Conservation (phyloP, 2,329 filamentous ascomycete genomes). For the Zelopaecilomyces penicillatus region DNA sequence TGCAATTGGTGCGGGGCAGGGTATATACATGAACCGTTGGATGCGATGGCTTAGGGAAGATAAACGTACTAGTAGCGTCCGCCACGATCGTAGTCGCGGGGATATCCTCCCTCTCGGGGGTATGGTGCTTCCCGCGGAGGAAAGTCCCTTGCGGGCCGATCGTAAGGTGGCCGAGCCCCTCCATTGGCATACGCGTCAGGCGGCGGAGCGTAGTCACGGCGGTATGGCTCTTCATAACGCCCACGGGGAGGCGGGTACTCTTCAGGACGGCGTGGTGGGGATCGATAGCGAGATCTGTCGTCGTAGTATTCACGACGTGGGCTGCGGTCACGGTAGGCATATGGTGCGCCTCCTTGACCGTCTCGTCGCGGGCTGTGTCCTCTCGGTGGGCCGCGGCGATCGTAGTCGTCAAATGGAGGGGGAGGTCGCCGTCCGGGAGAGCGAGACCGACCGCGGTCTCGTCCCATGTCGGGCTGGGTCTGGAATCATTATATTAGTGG, state of each 20-base stretch:
- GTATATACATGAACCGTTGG: conserved; percentile 1
- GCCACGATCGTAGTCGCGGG: conserved; percentile 42
- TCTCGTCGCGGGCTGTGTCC: conserved; percentile 75
- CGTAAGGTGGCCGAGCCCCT: conserved; percentile 40
- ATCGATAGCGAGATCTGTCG: conserved; percentile 71
- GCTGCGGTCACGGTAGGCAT: conserved; percentile 82
- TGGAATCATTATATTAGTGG: conserved; percentile 25
- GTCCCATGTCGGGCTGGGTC: conserved; percentile 72
- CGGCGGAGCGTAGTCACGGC: conserved; percentile 57
- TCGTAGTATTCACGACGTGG: conserved; percentile 83
- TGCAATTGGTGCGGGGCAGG: neutral
- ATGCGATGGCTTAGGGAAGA: conserved; percentile 11
- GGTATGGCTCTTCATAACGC: conserved; percentile 71
- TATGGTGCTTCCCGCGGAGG: conserved; percentile 35
- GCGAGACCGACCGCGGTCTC: conserved; percentile 69
- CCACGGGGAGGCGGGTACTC: conserved; percentile 64
- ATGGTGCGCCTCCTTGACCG: conserved; percentile 37
- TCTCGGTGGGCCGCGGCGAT: conserved; percentile 68
- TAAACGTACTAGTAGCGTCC: conserved; percentile 42
- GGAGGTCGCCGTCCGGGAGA: conserved; percentile 56
- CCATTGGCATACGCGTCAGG: conserved; percentile 54
- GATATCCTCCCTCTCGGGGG: conserved; percentile 33
- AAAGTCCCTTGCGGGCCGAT: conserved; percentile 45
- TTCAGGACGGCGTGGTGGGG: conserved; percentile 67
- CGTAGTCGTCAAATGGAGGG: conserved; percentile 68